A percentile compares a stretch with the other conserved stretches of the same genome.
Evolutionary conservation across 331 rosid species (phyloP).

Genomic region (Telfairia occidentalis): DNA sequence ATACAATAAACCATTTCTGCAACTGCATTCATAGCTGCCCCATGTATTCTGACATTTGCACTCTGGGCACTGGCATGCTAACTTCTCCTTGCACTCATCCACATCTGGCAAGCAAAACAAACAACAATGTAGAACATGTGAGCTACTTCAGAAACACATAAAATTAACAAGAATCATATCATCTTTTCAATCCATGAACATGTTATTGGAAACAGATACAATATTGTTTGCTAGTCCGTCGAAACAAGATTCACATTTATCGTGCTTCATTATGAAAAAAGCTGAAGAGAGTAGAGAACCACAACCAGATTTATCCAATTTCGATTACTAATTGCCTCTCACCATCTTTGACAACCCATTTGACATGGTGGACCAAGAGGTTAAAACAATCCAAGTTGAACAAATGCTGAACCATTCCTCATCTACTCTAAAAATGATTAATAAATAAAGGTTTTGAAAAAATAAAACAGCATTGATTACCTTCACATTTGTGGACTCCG

Average conservation of each 20-base stretch:
- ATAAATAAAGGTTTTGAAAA: not conserved
- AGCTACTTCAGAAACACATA: not conserved
- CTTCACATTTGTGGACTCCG: slow-evolving; percentile 65
- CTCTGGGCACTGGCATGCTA: slow-evolving; percentile 64
- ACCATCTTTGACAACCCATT: not conserved
- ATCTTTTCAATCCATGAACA: not conserved
- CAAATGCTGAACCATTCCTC: not conserved
- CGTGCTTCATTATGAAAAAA: not conserved
- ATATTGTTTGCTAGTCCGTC: not conserved
- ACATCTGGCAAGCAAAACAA: slow-evolving; percentile 48
- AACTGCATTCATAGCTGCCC: slow-evolving; percentile 89
- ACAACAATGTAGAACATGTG: slow-evolving; percentile 8
- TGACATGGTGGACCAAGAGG: not conserved
- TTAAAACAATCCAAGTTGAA: not conserved
- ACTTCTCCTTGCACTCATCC: slow-evolving; percentile 71
- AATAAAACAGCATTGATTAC: slow-evolving; percentile 27
- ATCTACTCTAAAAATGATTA: not conserved
- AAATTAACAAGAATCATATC: not conserved
- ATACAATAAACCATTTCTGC: slow-evolving; percentile 55
- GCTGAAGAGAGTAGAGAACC: not conserved
- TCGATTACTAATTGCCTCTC: not conserved
- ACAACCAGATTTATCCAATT: not conserved
- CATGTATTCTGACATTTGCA: slow-evolving; percentile 81
- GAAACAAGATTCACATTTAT: not conserved
- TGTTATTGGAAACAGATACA: not conserved